These are phyloP conservation scores for Pseudotulostoma volvatum DNA, from an alignment of 495 filamentous ascomycete species.

Conservation along the genomic window DNA sequence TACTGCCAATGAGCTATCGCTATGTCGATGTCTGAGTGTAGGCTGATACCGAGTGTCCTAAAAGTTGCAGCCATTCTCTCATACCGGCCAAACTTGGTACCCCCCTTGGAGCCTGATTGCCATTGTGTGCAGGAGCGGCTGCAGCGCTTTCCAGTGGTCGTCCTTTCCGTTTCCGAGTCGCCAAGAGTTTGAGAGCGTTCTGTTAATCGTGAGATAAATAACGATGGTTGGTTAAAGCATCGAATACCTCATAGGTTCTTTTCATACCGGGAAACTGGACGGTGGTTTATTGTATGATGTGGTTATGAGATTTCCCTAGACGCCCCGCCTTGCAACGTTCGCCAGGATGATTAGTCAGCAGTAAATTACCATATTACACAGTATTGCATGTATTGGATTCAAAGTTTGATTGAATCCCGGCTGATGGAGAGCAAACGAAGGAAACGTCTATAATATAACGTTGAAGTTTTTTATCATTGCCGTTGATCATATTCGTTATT, in stretches of 20 bases:
- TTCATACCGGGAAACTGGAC: not conserved
- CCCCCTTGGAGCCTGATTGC: constrained; percentile 5
- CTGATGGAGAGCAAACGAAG: no score
- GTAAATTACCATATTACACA: no score
- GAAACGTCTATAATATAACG: no score
- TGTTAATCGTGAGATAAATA: not conserved
- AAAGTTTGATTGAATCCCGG: no score
- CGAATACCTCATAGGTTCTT: not conserved
- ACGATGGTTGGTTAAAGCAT: not conserved
- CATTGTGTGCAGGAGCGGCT: not conserved
- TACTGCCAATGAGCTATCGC: constrained; percentile 1
- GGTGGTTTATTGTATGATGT: no score
- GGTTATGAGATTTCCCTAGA: no score
- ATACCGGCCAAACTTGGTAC: constrained; percentile 13
- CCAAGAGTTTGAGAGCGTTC: not conserved
- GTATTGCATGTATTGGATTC: no score
- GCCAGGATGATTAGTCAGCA: no score
- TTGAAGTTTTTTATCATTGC: no score
- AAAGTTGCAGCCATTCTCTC: constrained; percentile 13
- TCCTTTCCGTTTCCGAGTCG: not conserved
- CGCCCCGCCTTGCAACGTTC: no score
- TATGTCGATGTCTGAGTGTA: not conserved
- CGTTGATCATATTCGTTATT: no score
- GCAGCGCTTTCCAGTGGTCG: not conserved
- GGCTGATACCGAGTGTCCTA: constrained; percentile 16